Conservation (phyloP, 495 filamentous ascomycete genomes). For the Penicillium silybi region DNA sequence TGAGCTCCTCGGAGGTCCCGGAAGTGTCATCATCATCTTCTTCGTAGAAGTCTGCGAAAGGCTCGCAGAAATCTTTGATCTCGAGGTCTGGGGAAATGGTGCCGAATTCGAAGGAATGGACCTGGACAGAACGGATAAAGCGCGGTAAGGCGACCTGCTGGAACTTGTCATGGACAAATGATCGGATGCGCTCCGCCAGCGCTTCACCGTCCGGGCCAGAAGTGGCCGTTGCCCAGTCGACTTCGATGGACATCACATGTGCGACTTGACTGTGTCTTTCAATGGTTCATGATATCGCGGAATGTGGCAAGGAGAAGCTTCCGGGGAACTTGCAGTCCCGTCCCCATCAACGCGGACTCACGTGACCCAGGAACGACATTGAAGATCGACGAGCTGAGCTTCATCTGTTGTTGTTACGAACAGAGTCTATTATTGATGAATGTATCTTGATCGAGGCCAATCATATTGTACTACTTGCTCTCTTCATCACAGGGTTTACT, state of each 20-base stretch:
- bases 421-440: no score
- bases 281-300: neutral
- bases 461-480: no score
- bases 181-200: conserved; percentile 79
- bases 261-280: conserved; percentile 6
- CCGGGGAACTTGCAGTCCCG: neutral
- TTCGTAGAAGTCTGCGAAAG: conserved; percentile 94
- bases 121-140: conserved; percentile 93
- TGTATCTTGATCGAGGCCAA: no score
- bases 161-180: conserved; percentile 93
- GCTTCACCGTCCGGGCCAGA: conserved; percentile 78
- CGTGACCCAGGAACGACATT: conserved; percentile 14
- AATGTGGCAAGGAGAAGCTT: neutral
- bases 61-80: conserved; percentile 95
- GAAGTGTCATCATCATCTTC: conserved; percentile 58
- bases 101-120: conserved; percentile 92
- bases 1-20: conserved; percentile 40
- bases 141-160: conserved; percentile 85
- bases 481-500: no score
- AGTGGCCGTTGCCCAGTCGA: conserved; percentile 94
- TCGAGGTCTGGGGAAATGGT: conserved; percentile 76
- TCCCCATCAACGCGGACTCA: conserved; percentile 8
- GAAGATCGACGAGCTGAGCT: neutral
- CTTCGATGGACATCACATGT: conserved; percentile 88
- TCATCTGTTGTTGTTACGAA: neutral